Percentiles rank a stretch among this genome's conserved stretches.
Evolutionary conservation across 2,329 filamentous ascomycete genomes (phyloP).

Genomic region (Rutstroemia sydowiana): DNA sequence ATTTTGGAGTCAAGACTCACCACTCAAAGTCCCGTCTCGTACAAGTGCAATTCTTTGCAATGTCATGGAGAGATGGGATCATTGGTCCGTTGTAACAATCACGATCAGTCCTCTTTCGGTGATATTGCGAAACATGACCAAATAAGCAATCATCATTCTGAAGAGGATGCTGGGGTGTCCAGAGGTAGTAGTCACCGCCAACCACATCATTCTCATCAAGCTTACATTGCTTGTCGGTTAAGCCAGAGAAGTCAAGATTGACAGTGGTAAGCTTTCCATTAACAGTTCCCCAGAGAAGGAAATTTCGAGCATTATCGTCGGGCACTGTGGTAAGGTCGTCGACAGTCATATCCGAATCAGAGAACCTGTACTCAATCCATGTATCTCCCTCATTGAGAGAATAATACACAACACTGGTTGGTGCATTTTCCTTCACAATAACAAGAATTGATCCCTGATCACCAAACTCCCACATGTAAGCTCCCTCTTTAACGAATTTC

Average conservation of each 20-base stretch:
- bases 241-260: constrained; percentile 81
- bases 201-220: constrained; percentile 54
- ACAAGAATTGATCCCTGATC: constrained; percentile 92
- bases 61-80: constrained; percentile 63
- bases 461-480: constrained; percentile 89
- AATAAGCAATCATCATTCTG: constrained; percentile 80
- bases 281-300: constrained; percentile 73
- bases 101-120: constrained; percentile 75
- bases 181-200: constrained; percentile 71
- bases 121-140: constrained; percentile 80
- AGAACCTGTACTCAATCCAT: constrained; percentile 73
- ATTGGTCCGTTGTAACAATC: constrained; percentile 76
- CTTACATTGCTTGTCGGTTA: constrained; percentile 67
- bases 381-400: constrained; percentile 72
- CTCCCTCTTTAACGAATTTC: constrained; percentile 78
- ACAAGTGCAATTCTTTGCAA: constrained; percentile 72
- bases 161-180: constrained; percentile 78
- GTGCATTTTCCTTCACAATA: constrained; percentile 64
- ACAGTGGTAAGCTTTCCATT: constrained; percentile 59
- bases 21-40: constrained; percentile 86
- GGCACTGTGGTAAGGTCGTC: constrained; percentile 80
- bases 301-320: constrained; percentile 83
- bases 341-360: constrained; percentile 62
- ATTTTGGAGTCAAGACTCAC: constrained; percentile 41
- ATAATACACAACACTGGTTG: constrained; percentile 66